Evolutionary conservation across 129 eudicot genomes (phyloP).

Genomic region (Centaurea solstitialis): DNA sequence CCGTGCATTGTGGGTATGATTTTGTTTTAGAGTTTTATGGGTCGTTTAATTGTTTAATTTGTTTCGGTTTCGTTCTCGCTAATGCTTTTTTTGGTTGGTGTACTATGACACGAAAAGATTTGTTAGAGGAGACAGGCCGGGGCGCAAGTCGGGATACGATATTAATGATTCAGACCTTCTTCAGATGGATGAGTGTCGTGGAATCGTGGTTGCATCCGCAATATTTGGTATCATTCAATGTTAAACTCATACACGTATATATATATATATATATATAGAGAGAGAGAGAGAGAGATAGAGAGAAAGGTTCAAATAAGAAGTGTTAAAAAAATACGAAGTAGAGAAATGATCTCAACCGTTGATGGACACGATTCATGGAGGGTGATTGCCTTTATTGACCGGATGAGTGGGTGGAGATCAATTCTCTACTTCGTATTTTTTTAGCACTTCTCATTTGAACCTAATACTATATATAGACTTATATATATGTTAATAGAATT

Average conservation of each 20-base stretch:
- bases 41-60: neutral
- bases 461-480: too few relatives aligned
- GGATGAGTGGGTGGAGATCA: too few relatives aligned
- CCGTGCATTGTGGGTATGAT: slow-evolving; percentile 74
- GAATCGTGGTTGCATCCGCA: slow-evolving; percentile 87
- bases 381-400: too few relatives aligned
- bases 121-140: slow-evolving; percentile 74
- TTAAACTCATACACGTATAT: neutral
- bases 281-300: too few relatives aligned
- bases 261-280: too few relatives aligned
- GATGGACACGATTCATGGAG: too few relatives aligned
- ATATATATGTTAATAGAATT: too few relatives aligned
- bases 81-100: neutral
- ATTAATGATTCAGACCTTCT: slow-evolving; percentile 67
- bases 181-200: slow-evolving; percentile 73
- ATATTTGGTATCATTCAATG: slow-evolving; percentile 63
- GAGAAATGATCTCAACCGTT: too few relatives aligned
- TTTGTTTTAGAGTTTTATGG: neutral
- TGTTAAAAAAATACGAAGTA: too few relatives aligned
- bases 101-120: slow-evolving; percentile 42
- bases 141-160: slow-evolving; percentile 69
- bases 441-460: too few relatives aligned
- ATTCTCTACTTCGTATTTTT: too few relatives aligned
- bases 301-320: too few relatives aligned
- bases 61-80: neutral